A percentile compares a stretch with the other conserved stretches of the same genome.
phyloP scores from a whole-genome alignment of 1,284 basidiomycete genomes.

The Erythrobasidium hasegawianum region DNA sequence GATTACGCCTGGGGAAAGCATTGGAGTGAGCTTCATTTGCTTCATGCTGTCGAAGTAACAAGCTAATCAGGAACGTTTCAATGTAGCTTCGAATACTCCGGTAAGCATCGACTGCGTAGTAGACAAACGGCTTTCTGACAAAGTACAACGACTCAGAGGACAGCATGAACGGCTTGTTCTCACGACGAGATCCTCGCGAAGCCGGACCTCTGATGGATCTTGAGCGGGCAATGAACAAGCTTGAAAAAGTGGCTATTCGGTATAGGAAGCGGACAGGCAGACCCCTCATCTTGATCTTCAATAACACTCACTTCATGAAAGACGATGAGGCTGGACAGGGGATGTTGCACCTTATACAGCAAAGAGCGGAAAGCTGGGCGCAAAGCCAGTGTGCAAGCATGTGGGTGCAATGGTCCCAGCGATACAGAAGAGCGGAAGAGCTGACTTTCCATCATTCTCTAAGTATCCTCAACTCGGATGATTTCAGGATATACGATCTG shows the following conservation, averaged over 20 bases:
- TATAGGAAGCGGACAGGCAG: slow-evolving; percentile 65
- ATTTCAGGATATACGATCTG: slow-evolving; percentile 38
- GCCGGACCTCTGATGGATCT: slow-evolving; percentile 77
- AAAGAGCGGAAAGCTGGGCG: slow-evolving; percentile 77
- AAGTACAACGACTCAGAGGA: background rate
- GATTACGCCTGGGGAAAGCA: slow-evolving; percentile 71
- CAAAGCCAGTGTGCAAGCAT: slow-evolving; percentile 54
- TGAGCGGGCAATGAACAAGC: slow-evolving; percentile 75
- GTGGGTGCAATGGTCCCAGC: slow-evolving; percentile 52
- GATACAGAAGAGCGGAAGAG: slow-evolving; percentile 7
- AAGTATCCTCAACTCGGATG: slow-evolving; percentile 65
- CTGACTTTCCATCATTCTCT: slow-evolving; percentile 33
- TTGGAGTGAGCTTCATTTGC: slow-evolving; percentile 45
- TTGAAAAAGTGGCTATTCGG: slow-evolving; percentile 74
- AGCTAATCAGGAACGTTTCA: background rate
- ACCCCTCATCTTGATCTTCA: slow-evolving; percentile 81
- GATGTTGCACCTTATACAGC: slow-evolving; percentile 75
- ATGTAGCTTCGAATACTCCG: slow-evolving; percentile 67
- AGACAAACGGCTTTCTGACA: background rate
- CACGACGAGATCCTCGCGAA: slow-evolving; percentile 74
- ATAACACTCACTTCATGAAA: slow-evolving; percentile 48
- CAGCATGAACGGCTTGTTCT: slow-evolving; percentile 55
- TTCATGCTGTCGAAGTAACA: background rate
- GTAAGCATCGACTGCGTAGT: slow-evolving; percentile 53
- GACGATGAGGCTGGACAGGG: slow-evolving; percentile 67